A percentile compares a stretch with the other conserved stretches of the same genome.
These are phyloP conservation scores for Hypoxylon sp. DNA, from an alignment of 2,329 filamentous ascomycete genomes.

Conservation along the genomic window DNA sequence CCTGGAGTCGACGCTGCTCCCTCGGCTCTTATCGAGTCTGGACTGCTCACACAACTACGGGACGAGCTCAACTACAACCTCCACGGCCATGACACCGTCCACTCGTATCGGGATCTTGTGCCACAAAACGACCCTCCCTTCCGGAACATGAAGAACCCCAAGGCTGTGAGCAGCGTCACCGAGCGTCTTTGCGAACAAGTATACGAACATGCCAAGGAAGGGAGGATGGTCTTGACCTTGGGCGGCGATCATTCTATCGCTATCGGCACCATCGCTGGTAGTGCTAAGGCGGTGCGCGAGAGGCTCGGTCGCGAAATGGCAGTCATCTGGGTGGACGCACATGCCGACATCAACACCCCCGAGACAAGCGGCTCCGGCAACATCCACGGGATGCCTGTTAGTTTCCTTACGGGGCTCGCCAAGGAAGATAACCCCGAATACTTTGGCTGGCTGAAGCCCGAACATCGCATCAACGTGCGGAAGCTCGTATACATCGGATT, in stretches of 20 bases:
- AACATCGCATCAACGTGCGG: slow-evolving; percentile 77
- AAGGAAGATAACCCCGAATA: slow-evolving; percentile 81
- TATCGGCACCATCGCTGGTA: slow-evolving; percentile 91
- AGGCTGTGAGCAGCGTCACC: slow-evolving; percentile 88
- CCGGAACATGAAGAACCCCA: slow-evolving; percentile 95
- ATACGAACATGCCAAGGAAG: slow-evolving; percentile 86
- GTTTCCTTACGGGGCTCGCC: slow-evolving; percentile 90
- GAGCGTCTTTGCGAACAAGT: slow-evolving; percentile 84
- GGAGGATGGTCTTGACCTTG: slow-evolving; percentile 90
- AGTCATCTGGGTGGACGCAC: slow-evolving; percentile 98
- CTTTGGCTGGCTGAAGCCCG: slow-evolving; percentile 90
- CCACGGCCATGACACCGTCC: slow-evolving; percentile 85
- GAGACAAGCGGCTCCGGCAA: slow-evolving; percentile 92
- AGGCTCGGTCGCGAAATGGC: slow-evolving; percentile 86
- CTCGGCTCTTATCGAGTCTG: slow-evolving; percentile 87
- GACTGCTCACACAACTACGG: slow-evolving; percentile 85
- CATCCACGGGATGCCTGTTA: slow-evolving; percentile 97
- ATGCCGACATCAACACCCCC: slow-evolving; percentile 97
- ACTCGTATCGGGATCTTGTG: slow-evolving; percentile 83
- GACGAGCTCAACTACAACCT: slow-evolving; percentile 91
- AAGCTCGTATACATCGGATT: slow-evolving; percentile 98
- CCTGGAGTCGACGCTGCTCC: slow-evolving; percentile 92
- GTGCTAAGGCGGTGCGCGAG: slow-evolving; percentile 88
- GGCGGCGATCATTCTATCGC: slow-evolving; percentile 98
- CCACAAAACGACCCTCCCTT: slow-evolving; percentile 81